Percentiles rank a stretch among this genome's conserved stretches.
These are phyloP conservation scores for Prunus yedoensis DNA, from an alignment of 331 rosid genomes.

Conservation along the genomic window DNA sequence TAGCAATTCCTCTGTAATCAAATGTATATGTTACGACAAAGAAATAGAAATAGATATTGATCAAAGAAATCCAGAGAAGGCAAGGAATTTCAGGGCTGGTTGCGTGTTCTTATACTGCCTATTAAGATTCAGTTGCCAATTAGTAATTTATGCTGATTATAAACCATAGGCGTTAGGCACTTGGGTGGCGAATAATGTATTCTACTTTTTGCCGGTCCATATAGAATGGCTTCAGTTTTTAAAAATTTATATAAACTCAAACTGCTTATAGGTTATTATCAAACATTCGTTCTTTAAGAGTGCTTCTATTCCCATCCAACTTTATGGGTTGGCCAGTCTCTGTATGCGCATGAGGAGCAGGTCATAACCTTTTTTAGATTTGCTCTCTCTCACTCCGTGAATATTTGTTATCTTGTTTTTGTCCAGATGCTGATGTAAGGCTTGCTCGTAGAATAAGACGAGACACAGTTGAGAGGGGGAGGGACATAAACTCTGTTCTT, in stretches of 20 bases:
- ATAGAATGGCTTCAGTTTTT: no score
- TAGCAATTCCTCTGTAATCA: background rate
- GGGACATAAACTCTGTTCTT: slow-evolving; percentile 93
- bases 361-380: background rate
- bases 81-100: no score
- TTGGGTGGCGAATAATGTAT: background rate
- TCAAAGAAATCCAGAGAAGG: background rate
- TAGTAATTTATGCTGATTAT: background rate
- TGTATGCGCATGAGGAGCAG: background rate
- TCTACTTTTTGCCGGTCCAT: background rate
- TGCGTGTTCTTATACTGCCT: no score
- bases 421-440: slow-evolving; percentile 94
- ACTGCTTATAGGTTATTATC: background rate
- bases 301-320: background rate
- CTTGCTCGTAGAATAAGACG: slow-evolving; percentile 99
- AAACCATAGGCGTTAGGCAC: background rate
- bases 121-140: background rate
- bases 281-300: background rate
- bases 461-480: slow-evolving; percentile 95
- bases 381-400: background rate
- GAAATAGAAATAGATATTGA: background rate
- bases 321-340: background rate
- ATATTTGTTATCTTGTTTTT: slow-evolving; percentile 6
- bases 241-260: background rate
- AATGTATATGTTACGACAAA: background rate